phyloP scores from a whole-genome alignment of 495 filamentous ascomycete genomes.

The Penicillium longicatenatum region DNA sequence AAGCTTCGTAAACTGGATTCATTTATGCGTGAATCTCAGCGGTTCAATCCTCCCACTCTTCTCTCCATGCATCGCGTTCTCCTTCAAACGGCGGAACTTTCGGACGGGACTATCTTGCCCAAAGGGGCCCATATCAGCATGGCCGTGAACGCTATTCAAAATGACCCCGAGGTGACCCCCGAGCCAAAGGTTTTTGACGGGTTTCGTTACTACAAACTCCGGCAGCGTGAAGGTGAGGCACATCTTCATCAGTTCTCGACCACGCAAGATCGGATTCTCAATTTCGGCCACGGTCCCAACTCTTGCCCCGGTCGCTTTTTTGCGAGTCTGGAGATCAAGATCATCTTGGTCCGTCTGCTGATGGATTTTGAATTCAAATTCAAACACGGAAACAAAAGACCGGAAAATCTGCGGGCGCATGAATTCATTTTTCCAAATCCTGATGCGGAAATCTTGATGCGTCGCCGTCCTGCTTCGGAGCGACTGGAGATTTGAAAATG shows the following conservation, averaged over 20 bases:
- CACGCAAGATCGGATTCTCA: background rate
- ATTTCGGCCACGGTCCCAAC: background rate
- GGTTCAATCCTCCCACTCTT: too few relatives aligned
- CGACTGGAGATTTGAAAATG: too few relatives aligned
- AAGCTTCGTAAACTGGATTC: constrained; percentile 6
- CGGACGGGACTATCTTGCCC: background rate
- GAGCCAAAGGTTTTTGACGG: background rate
- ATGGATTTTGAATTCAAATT: constrained; percentile 5
- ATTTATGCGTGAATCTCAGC: constrained; percentile 6
- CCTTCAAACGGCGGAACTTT: background rate
- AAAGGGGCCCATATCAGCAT: background rate
- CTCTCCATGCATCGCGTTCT: too few relatives aligned
- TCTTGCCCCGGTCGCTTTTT: constrained; percentile 4
- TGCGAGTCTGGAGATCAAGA: constrained; percentile 2
- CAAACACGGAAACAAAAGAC: too few relatives aligned
- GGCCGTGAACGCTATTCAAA: background rate
- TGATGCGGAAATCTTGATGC: too few relatives aligned
- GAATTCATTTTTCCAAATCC: too few relatives aligned
- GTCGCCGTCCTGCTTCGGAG: too few relatives aligned
- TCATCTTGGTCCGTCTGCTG: background rate
- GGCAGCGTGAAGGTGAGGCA: background rate
- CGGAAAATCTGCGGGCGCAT: too few relatives aligned
- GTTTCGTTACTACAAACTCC: background rate
- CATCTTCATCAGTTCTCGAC: background rate
- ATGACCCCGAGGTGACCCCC: background rate